phyloP scores from a whole-genome alignment of 2,329 filamentous ascomycete genomes.

The Botryotinia globosa region DNA sequence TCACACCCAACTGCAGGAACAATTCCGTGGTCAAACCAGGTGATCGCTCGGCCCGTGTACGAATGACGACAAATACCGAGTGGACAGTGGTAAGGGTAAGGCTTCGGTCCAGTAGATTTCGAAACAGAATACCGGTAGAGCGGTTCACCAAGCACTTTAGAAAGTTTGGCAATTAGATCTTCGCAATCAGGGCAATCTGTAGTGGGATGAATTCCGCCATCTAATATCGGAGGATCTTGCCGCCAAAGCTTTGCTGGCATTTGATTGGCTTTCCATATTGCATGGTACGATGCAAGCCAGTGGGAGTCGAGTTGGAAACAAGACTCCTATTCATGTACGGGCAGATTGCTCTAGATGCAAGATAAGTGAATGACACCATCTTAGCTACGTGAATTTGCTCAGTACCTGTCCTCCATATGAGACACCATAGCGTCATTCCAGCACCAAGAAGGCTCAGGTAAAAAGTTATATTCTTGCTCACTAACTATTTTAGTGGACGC shows the following conservation, averaged over 20 bases:
- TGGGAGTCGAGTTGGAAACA: background rate
- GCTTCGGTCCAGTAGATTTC: background rate
- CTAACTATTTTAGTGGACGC: background rate
- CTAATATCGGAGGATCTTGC: background rate
- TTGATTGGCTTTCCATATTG: background rate
- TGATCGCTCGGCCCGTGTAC: constrained; percentile 10
- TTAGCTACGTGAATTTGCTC: background rate
- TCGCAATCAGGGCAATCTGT: background rate
- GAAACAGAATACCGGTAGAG: background rate
- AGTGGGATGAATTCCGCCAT: background rate
- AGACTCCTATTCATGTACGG: background rate
- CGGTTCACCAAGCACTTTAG: background rate
- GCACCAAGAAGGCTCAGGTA: background rate
- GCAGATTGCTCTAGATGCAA: background rate
- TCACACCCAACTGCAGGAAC: background rate
- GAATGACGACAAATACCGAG: background rate
- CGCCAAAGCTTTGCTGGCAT: background rate
- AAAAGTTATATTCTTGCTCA: background rate
- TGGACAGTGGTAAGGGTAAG: background rate
- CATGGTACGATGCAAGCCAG: background rate
- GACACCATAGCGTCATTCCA: background rate
- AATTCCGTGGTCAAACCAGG: background rate
- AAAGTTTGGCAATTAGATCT: background rate
- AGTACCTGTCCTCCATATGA: background rate
- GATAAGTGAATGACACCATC: background rate